Evolutionary conservation across 2,329 filamentous ascomycete genomes (phyloP), one percentile per base, ranked within the genome.

Genomic region (Penicillium sp.): DNA sequence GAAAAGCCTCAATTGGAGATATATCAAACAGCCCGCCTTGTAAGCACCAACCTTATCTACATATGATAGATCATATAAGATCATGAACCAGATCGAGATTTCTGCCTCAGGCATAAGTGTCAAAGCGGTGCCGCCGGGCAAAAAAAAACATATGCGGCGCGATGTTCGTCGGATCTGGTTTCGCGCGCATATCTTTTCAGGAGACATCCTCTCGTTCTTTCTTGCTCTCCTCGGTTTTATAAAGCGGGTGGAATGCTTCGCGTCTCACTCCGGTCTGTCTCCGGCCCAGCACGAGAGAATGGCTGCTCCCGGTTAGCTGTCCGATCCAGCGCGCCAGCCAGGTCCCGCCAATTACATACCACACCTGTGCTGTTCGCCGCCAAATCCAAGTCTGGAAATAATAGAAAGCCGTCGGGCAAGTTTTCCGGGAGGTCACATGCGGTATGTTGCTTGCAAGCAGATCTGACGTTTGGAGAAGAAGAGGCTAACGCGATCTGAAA

Each of bases 251-350:
- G 68, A 49, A 75, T 75, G 72, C 67, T 74, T 58, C 68, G 68
- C 52, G 59, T 61, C 46, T 70, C 69, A 34, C 51, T 72, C 49
- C 66, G 69, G 65, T 69, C 69, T 66, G 61, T 66, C 51, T 60
- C 65, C 68, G 67, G 67, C 60, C 67, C 69, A 54, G 32, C 63
- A 21, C 63, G 67, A 56, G 58, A 62, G 37, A 64, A 73, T 69
- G 63, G 71, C 53, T 74, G 69, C 56, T 68, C 67, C 46, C 73
- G 70, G 59, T 48, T 68, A 56, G 57, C 61, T n/a, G 60, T 53
- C 50, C 55, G 62, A 47, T 52, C 59, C 47, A 54, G 51, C 51
- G 59, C 58, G 57, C 62, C 57, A 39, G 41, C 49, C 48, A 61
- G 55, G 36, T 42, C 57, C 42, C 64, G 64, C 48, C 61, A 59